Percentiles rank a stretch among this genome's conserved stretches.
These are phyloP conservation scores for Paraconiothyrium sp. DNA, from an alignment of 2,329 filamentous ascomycete species.

Conservation along the genomic window DNA sequence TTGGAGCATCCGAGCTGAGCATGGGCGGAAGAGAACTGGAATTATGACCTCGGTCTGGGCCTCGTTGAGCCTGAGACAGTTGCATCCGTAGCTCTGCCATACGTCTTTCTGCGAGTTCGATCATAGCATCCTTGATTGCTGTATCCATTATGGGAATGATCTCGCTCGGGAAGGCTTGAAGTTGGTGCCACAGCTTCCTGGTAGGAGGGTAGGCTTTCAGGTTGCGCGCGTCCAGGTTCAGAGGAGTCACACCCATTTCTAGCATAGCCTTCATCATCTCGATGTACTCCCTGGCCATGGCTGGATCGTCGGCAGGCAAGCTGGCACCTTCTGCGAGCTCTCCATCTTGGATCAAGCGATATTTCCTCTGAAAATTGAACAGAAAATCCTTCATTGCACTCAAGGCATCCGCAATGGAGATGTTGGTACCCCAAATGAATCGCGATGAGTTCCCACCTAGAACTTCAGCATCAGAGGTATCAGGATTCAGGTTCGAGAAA, in stretches of 20 bases:
- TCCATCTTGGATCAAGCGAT: slow-evolving; percentile 91
- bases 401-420: slow-evolving; percentile 90
- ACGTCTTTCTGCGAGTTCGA: slow-evolving; percentile 84
- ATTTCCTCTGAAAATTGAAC: slow-evolving; percentile 90
- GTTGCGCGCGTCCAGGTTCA: slow-evolving; percentile 90
- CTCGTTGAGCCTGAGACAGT: slow-evolving; percentile 65
- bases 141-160: slow-evolving; percentile 98
- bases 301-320: slow-evolving; percentile 70
- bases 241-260: slow-evolving; percentile 79
- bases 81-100: slow-evolving; percentile 72
- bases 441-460: slow-evolving; percentile 83
- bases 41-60: slow-evolving; percentile 55
- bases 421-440: slow-evolving; percentile 96
- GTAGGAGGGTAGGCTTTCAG: slow-evolving; percentile 93
- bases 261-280: slow-evolving; percentile 91
- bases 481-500: slow-evolving; percentile 76
- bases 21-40: slow-evolving; percentile 79
- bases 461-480: slow-evolving; percentile 89
- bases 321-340: slow-evolving; percentile 76
- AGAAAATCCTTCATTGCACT: slow-evolving; percentile 91
- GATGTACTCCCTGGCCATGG: slow-evolving; percentile 82
- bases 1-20: slow-evolving; percentile 79
- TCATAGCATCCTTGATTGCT: slow-evolving; percentile 89
- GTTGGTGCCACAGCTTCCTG: slow-evolving; percentile 92
- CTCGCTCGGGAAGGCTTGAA: slow-evolving; percentile 93